Percentiles rank a stretch among this genome's conserved stretches.
Evolutionary conservation across 495 filamentous ascomycete species (phyloP).

Genomic region (Rostrohypoxylon terebratum): DNA sequence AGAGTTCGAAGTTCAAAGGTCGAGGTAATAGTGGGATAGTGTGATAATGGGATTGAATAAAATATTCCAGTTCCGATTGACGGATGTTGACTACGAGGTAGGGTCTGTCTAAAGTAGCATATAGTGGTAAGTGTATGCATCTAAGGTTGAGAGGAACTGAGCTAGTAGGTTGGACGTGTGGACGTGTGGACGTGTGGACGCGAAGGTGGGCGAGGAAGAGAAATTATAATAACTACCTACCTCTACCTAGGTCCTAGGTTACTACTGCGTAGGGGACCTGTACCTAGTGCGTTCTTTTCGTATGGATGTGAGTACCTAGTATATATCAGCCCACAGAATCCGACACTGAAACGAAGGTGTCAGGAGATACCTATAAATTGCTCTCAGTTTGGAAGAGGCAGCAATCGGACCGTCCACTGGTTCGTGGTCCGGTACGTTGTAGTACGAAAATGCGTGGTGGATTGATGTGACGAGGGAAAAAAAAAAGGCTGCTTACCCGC

Average conservation of each 20-base stretch:
- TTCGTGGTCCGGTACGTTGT: constrained; percentile 14
- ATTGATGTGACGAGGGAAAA: constrained; percentile 31
- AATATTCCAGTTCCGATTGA: neutral
- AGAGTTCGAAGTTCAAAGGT: neutral
- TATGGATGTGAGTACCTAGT: too few species aligned
- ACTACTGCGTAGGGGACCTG: too few species aligned
- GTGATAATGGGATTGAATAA: neutral
- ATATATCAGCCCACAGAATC: constrained; percentile 32
- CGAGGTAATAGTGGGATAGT: constrained; percentile 1
- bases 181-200: neutral
- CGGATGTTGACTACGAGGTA: neutral
- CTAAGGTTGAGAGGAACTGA: neutral
- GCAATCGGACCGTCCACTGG: constrained; percentile 12
- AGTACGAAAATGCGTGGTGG: constrained; percentile 16
- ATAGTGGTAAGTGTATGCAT: neutral
- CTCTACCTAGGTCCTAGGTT: too few species aligned
- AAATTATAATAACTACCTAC: constrained; percentile 13
- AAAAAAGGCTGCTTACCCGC: constrained; percentile 26
- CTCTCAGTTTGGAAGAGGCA: neutral
- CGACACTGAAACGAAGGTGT: constrained; percentile 10
- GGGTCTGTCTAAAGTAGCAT: constrained; percentile 1
- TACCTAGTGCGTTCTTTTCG: constrained; percentile 40
- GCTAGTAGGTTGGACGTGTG: neutral
- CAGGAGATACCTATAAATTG: constrained; percentile 29
- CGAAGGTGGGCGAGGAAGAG: constrained; percentile 13